A percentile compares a stretch with the other conserved stretches of the same genome.
These are phyloP conservation scores for Puccinia triticina DNA, from an alignment of 1,284 basidiomycete genomes.

Conservation along the genomic window DNA sequence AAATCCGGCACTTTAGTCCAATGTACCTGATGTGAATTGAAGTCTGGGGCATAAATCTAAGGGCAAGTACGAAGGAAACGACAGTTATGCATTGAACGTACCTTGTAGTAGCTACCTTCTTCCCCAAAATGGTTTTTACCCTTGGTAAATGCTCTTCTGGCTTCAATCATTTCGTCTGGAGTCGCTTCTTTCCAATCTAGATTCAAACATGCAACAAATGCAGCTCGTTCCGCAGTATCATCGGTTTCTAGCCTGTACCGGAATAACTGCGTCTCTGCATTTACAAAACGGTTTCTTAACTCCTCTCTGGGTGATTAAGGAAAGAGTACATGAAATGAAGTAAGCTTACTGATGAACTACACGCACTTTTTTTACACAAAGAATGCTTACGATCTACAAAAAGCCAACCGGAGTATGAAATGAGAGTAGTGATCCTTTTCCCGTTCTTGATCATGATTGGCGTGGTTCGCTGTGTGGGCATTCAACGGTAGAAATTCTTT, in stretches of 20 bases:
- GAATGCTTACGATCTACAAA: conserved; percentile 83
- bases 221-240: conserved; percentile 68
- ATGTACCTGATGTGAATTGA: conserved; percentile 61
- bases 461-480: conserved; percentile 62
- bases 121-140: conserved; percentile 55
- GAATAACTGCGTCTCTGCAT: conserved; percentile 85
- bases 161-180: conserved; percentile 67
- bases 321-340: background rate
- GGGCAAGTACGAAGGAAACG: background rate
- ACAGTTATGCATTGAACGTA: conserved; percentile 55
- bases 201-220: conserved; percentile 74
- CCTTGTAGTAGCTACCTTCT: conserved; percentile 74
- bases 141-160: conserved; percentile 65
- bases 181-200: conserved; percentile 76
- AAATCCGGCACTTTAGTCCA: conserved; percentile 95
- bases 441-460: conserved; percentile 70
- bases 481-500: conserved; percentile 76
- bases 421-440: conserved; percentile 87
- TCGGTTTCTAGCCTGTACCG: conserved; percentile 78
- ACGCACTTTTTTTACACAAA: background rate
- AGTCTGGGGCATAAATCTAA: conserved; percentile 59
- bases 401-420: conserved; percentile 91
- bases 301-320: conserved; percentile 73
- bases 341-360: no score
- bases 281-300: conserved; percentile 82